phyloP scores from a whole-genome alignment of 331 rosid genomes.

The Quercus lobata region DNA sequence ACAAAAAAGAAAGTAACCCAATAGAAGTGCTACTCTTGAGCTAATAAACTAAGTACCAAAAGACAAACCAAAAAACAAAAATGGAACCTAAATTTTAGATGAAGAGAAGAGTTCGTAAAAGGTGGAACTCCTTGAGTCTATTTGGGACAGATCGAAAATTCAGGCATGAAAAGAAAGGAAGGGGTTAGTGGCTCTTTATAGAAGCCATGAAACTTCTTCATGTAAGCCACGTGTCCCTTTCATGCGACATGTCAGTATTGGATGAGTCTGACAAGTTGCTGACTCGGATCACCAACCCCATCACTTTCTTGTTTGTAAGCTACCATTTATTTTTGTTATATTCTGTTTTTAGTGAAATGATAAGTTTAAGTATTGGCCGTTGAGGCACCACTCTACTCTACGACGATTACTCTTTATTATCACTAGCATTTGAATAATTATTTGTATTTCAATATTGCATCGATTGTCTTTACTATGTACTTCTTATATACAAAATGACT shows the following conservation, averaged over 20 bases:
- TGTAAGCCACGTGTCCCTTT: constrained; percentile 31
- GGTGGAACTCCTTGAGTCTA: neutral
- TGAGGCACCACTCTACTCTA: rapidly evolving
- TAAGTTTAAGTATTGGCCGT: too few relatives aligned
- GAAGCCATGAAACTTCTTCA: neutral
- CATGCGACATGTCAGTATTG: constrained; percentile 12
- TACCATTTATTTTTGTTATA: too few relatives aligned
- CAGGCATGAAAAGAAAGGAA: neutral
- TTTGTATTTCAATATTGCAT: too few relatives aligned
- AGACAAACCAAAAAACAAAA: too few relatives aligned
- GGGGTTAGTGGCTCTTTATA: constrained; percentile 24
- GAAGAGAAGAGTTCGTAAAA: neutral
- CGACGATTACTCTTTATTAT: too few relatives aligned
- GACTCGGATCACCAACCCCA: constrained; percentile 18
- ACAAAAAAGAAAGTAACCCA: neutral
- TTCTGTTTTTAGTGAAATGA: too few relatives aligned
- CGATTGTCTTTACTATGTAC: too few relatives aligned
- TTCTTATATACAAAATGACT: too few relatives aligned
- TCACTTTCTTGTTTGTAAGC: neutral
- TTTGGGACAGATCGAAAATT: constrained; percentile 3
- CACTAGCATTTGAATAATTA: too few relatives aligned
- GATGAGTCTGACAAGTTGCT: constrained; percentile 25
- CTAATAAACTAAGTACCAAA: neutral
- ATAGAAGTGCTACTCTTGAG: neutral
- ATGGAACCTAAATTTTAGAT: neutral